Base-by-base conservation (phyloP, 192 early-diverging fungal genomes). In the Backusella parvicylindrica region DNA sequence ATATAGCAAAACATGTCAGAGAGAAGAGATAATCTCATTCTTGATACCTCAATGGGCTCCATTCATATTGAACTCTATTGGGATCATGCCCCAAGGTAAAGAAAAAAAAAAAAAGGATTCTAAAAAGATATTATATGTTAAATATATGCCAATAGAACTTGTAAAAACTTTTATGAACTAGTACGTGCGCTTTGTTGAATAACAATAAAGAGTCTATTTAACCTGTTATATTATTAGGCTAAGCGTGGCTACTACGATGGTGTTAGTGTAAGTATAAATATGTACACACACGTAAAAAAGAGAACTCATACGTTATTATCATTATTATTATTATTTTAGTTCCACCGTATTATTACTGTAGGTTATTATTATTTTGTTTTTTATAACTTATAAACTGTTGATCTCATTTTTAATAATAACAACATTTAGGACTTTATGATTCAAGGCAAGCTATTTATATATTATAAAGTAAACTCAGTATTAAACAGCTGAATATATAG, bases 341-440 rank as follows among this genome's bases (percentile, higher is more conserved):
- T 95, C 75, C 94, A 95, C 74, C 81, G 93, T 41, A 81, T 95
- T 73, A 93, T 94, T 77, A 71, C 88, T 3, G 86, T 87, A 81
- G 40, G 81, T 75, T 12, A 21, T 6, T 31, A 13, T 33, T 30
- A n/a, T 37, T 8, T 60, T 66, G n/a, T 30, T 31, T 35, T 16
- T 30, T 64, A 12, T 6, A 30, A 9, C 21, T 33, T 31, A 67
- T 2, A 26, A 26, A 30, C 40, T 1, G 16, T 41, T 12, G 33
- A 26, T 43, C n/a, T 50, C 7, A 40, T 40, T 37, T 16, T 41
- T 23, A 21, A 32, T n/a, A n/a, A n/a, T n/a, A 66, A 18, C 21
- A 12, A 12, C 8, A 21, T 37, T 73, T 73, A 89, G 89, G 93
- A 98, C 81, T 99, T 98, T 81, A 96, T 99, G 95, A 90, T 99